Conservation (phyloP, 768 basidiomycete species). For the Boletus subcaerulescens region DNA sequence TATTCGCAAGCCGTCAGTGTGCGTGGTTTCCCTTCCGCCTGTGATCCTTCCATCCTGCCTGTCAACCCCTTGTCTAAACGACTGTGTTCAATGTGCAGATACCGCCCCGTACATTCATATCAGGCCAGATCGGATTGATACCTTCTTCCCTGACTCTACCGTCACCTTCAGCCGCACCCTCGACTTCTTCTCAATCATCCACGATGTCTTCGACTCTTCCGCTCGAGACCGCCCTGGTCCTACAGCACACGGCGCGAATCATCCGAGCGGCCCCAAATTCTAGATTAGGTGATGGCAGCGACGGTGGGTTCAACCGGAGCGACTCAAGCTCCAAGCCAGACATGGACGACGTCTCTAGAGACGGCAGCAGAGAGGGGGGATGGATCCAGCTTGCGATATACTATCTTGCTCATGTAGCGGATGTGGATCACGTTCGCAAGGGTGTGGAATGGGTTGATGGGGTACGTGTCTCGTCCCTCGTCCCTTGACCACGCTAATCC, state of each 20-base stretch:
- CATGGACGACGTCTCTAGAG: constrained; percentile 35
- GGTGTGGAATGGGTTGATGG: constrained; percentile 32
- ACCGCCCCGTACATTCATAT: constrained; percentile 76
- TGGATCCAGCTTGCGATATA: constrained; percentile 64
- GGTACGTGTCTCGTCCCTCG: constrained; percentile 10
- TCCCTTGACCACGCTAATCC: not conserved
- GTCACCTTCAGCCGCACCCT: constrained; percentile 36
- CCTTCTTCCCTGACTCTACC: constrained; percentile 73
- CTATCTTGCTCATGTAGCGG: constrained; percentile 54
- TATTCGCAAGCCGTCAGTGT: constrained; percentile 93
- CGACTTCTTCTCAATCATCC: constrained; percentile 35
- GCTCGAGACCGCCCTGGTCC: constrained; percentile 66
- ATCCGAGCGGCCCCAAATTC: constrained; percentile 51
- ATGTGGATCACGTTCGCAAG: constrained; percentile 40
- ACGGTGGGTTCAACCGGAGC: constrained; percentile 24
- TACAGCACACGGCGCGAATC: constrained; percentile 79
- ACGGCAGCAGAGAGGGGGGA: constrained; percentile 36
- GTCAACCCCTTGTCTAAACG: not conserved
- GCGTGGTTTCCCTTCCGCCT: constrained; percentile 22
- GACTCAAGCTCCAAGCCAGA: constrained; percentile 5
- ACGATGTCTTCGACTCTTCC: constrained; percentile 53
- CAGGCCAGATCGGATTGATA: constrained; percentile 92
- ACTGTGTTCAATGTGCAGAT: constrained; percentile 42
- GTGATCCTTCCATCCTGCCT: not conserved
- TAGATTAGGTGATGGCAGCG: constrained; percentile 29